Conservation (phyloP, 805 yeast genomes). For the Hanseniaspora lachancei region DNA sequence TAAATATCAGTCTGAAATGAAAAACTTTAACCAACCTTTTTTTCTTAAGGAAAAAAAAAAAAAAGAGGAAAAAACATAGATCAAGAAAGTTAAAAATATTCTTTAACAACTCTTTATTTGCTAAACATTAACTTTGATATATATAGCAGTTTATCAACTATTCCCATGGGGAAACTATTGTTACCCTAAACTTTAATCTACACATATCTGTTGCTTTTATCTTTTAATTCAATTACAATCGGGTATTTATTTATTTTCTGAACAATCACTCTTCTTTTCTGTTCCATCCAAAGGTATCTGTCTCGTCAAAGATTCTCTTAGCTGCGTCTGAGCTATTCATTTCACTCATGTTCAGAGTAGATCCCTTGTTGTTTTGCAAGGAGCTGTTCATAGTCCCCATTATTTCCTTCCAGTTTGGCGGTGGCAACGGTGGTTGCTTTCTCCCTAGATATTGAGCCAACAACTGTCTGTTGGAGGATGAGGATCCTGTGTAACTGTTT, state of each 20-base stretch:
- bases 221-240: background rate
- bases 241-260: background rate
- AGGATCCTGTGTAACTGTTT: background rate
- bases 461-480: conserved; percentile 1
- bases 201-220: background rate
- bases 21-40: background rate
- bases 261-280: conserved; percentile 9
- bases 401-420: background rate
- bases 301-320: conserved; percentile 8
- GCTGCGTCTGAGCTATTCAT: background rate
- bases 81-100: too few species aligned
- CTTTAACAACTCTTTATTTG: too few species aligned
- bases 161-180: too few species aligned
- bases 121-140: background rate
- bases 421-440: conserved; percentile 11
- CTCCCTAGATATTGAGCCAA: conserved; percentile 10
- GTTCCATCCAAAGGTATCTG: conserved; percentile 13
- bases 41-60: too few species aligned
- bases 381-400: conserved; percentile 8
- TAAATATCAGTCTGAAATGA: background rate
- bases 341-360: conserved; percentile 2
- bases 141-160: background rate
- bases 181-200: background rate
- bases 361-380: conserved; percentile 6
- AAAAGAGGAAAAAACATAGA: too few species aligned